These are phyloP conservation scores for Trifolium fragiferum DNA, from an alignment of 306 rosid species.

Conservation along the genomic window DNA sequence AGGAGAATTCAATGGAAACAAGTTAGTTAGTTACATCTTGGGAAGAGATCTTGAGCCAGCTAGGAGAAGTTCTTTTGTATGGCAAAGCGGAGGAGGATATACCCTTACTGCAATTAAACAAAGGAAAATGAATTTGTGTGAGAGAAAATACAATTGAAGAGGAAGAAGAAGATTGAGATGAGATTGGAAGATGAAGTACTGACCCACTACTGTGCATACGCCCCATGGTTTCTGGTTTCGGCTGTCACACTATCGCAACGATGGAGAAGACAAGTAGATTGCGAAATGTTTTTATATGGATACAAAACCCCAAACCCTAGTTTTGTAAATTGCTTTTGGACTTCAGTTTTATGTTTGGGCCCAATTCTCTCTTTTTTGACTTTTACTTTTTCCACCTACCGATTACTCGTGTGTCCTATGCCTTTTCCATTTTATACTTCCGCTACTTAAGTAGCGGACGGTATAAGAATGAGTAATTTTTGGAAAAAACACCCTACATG, in stretches of 20 bases:
- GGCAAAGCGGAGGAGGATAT: conserved; percentile 82
- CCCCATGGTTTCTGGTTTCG: conserved; percentile 46
- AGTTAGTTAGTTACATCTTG: conserved; percentile 56
- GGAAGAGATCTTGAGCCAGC: conserved; percentile 71
- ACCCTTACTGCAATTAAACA: conserved; percentile 62
- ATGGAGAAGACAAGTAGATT: background rate
- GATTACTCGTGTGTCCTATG: too few species aligned
- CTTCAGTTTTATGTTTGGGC: too few species aligned
- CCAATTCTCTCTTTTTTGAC: too few species aligned
- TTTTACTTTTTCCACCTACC: too few species aligned
- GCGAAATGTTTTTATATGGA: background rate
- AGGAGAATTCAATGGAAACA: background rate
- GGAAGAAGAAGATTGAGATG: background rate
- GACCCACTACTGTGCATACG: conserved; percentile 86
- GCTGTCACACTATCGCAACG: background rate
- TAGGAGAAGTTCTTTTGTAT: conserved; percentile 71
- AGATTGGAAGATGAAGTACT: background rate
- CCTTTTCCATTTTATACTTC: too few species aligned
- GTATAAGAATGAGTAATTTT: too few species aligned
- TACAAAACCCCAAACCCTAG: background rate
- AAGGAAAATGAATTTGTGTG: background rate
- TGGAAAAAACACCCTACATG: too few species aligned
- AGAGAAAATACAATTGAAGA: background rate
- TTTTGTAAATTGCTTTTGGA: too few species aligned
- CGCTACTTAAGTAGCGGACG: too few species aligned